phyloP scores from a whole-genome alignment of 805 yeast genomes.

The Metschnikowia picachoensis region DNA sequence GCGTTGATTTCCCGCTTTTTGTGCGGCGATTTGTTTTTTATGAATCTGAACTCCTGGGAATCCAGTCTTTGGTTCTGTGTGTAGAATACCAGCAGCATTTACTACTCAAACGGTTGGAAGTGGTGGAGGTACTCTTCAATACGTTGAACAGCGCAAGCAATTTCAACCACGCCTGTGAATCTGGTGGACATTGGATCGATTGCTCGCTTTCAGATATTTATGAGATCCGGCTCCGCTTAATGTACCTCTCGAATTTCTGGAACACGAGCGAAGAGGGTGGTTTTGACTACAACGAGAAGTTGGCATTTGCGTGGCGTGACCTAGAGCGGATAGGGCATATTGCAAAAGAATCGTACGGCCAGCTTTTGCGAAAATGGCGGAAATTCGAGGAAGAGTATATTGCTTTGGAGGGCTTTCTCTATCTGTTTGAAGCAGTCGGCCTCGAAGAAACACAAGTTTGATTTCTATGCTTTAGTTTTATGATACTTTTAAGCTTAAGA shows the following conservation, averaged over 20 bases:
- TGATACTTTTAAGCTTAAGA: no score
- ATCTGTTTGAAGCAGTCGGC: not conserved
- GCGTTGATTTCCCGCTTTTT: not conserved
- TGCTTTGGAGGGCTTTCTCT: not conserved
- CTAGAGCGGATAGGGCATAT: not conserved
- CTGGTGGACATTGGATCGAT: not conserved
- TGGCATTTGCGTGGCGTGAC: not conserved
- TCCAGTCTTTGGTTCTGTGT: not conserved
- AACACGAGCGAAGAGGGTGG: not conserved
- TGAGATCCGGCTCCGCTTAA: constrained; percentile 1
- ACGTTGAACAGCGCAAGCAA: not conserved
- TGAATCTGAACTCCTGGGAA: not conserved
- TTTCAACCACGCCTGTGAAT: not conserved
- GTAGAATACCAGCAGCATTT: not conserved
- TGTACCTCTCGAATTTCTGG: not conserved
- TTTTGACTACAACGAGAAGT: not conserved
- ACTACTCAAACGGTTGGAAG: not conserved
- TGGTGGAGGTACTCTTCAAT: not conserved
- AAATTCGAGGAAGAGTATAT: not conserved
- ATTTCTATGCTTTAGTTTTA: no score
- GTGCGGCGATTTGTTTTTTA: not conserved
- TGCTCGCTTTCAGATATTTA: constrained; percentile 2
- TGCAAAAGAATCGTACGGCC: not conserved
- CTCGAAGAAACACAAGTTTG: no score
- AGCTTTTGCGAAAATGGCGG: not conserved